Conservation (phyloP, 2,329 filamentous ascomycete genomes). For the Alternaria sp. region DNA sequence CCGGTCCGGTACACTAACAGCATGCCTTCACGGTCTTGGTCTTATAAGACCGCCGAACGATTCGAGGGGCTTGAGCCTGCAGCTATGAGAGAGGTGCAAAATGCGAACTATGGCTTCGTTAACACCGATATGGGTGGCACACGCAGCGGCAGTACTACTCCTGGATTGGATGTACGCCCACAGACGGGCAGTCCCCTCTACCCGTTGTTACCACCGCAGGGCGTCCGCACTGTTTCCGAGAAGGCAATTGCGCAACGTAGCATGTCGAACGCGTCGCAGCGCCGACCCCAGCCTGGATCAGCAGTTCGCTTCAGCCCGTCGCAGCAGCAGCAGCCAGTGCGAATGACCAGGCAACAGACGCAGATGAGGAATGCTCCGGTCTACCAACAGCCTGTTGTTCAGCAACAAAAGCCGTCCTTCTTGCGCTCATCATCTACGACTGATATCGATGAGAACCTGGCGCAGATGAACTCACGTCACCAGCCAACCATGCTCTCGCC, state of each 20-base stretch:
- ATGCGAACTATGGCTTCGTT: background rate
- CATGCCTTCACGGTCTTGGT: constrained; percentile 8
- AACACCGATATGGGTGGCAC: background rate
- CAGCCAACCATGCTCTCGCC: background rate
- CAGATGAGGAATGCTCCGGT: background rate
- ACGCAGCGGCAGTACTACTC: background rate
- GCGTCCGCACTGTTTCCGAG: background rate
- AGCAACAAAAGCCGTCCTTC: background rate
- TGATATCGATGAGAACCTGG: constrained; percentile 2
- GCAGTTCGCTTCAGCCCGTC: background rate
- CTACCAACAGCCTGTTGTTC: background rate
- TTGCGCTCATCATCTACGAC: constrained; percentile 8
- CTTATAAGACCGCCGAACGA: background rate
- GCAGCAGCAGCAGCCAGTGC: background rate
- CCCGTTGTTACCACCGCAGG: background rate
- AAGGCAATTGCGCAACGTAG: background rate
- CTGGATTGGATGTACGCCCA: background rate
- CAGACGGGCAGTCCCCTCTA: background rate
- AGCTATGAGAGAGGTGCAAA: background rate
- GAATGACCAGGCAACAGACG: background rate
- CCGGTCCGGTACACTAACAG: constrained; percentile 12
- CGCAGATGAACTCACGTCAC: background rate
- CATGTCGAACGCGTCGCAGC: background rate
- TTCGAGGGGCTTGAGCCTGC: background rate
- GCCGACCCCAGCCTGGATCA: background rate